Percentiles rank a stretch among this genome's conserved stretches.
Evolutionary conservation across 2,329 filamentous ascomycete species (phyloP).

Genomic region (Fusarium sp.): DNA sequence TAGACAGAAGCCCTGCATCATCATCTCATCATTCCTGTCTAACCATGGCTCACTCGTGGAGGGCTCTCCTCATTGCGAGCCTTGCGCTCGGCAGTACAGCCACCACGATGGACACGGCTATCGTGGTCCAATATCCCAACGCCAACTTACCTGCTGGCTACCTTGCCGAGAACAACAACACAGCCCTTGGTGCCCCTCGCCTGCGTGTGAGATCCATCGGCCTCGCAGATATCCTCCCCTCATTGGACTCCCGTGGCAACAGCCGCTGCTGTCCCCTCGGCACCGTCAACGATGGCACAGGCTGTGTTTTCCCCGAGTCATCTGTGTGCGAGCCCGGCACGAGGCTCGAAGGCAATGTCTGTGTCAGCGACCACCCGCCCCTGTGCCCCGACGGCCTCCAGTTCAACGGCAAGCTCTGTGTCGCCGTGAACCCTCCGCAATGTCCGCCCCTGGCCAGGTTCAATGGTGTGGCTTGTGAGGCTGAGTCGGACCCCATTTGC

Average conservation of each 20-base stretch:
- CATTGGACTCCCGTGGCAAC: not conserved
- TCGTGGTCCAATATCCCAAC: not conserved
- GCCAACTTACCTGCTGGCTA: not conserved
- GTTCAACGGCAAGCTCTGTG: constrained; percentile 16
- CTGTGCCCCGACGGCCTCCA: constrained; percentile 6
- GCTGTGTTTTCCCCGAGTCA: constrained; percentile 31
- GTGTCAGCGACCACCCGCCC: constrained; percentile 11
- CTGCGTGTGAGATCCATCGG: not conserved
- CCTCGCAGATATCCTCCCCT: not conserved
- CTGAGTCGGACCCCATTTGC: not conserved
- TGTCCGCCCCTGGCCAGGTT: constrained; percentile 10
- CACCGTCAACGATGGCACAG: constrained; percentile 27
- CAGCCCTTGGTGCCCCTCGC: not conserved
- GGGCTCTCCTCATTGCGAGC: not conserved
- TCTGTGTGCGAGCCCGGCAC: constrained; percentile 22
- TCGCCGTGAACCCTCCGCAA: not conserved
- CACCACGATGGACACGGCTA: not conserved
- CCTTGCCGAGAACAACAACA: not conserved
- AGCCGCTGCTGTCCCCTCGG: constrained; percentile 7
- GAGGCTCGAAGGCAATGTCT: constrained; percentile 22
- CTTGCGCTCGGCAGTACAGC: not conserved
- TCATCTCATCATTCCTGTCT: not conserved
- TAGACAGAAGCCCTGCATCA: not conserved
- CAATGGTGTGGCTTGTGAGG: constrained; percentile 25
- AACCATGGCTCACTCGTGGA: not conserved